Percentiles rank a stretch among this genome's conserved stretches.
Conservation (phyloP, 768 basidiomycete species). For the Mycena sanguinolenta region DNA sequence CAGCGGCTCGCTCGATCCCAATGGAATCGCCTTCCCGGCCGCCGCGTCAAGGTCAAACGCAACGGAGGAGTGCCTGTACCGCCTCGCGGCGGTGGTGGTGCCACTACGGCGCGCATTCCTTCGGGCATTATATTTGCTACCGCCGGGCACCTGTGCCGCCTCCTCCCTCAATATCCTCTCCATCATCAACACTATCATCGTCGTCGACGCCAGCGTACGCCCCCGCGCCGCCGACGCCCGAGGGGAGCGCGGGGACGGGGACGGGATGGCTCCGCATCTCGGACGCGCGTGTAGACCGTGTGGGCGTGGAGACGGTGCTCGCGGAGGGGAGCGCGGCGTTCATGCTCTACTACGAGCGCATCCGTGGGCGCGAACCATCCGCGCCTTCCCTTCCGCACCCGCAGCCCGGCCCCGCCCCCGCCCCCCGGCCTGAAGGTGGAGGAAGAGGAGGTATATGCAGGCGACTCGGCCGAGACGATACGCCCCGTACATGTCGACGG, state of each 20-base stretch:
- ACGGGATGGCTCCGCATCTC: slow-evolving; percentile 90
- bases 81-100: slow-evolving; percentile 89
- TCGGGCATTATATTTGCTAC: slow-evolving; percentile 95
- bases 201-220: slow-evolving; percentile 46
- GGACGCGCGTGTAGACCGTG: slow-evolving; percentile 85
- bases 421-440: background rate
- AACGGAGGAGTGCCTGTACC: slow-evolving; percentile 87
- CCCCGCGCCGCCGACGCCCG: slow-evolving; percentile 42
- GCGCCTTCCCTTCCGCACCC: too few species aligned
- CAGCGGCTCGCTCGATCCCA: slow-evolving; percentile 54
- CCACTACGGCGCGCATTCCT: slow-evolving; percentile 93
- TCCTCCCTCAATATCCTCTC: slow-evolving; percentile 1
- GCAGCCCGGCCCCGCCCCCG: background rate
- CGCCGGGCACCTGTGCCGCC: slow-evolving; percentile 79
- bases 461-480: slow-evolving; percentile 29
- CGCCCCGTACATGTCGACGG: background rate
- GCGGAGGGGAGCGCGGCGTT: slow-evolving; percentile 83
- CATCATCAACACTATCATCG: slow-evolving; percentile 42
- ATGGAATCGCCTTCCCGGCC: too few species aligned
- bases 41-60: too few species aligned
- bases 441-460: background rate
- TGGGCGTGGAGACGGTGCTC: slow-evolving; percentile 80
- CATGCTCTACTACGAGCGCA: slow-evolving; percentile 94
- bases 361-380: background rate
- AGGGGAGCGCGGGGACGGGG: slow-evolving; percentile 53